phyloP scores from a whole-genome alignment of 441 rosid genomes.

The Omphalea diandra region DNA sequence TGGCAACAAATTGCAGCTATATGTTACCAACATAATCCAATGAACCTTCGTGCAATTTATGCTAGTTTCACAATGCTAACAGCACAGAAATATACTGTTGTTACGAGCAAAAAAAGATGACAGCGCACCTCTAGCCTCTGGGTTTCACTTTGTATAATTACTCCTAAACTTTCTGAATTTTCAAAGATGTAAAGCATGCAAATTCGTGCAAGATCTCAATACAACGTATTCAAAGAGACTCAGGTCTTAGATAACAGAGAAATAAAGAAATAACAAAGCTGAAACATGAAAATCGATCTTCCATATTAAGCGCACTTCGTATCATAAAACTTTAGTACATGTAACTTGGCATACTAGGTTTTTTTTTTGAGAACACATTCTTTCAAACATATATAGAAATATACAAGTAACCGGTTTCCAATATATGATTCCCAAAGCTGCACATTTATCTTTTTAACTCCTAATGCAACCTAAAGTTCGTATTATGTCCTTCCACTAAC shows the following conservation, averaged over 20 bases:
- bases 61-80: too few relatives aligned
- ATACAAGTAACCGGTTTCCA: conserved; percentile 44
- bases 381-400: conserved; percentile 38
- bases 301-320: background rate
- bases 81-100: too few relatives aligned
- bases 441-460: conserved; percentile 20
- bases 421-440: conserved; percentile 34
- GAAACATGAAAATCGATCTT: background rate
- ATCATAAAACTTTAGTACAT: background rate
- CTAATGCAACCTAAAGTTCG: conserved; percentile 30
- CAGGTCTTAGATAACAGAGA: background rate
- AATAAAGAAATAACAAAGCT: background rate
- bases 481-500: conserved; percentile 29
- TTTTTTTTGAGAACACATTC: conserved; percentile 15
- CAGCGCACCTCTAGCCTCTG: too few relatives aligned
- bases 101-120: too few relatives aligned
- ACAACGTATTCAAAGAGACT: background rate
- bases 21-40: too few relatives aligned
- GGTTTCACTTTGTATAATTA: too few relatives aligned
- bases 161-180: too few relatives aligned
- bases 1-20: too few relatives aligned
- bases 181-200: too few relatives aligned
- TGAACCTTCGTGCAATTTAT: too few relatives aligned
- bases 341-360: background rate
- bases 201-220: background rate